Conservation (phyloP, 2,329 filamentous ascomycete genomes). For the Penicillium rolfsii region DNA sequence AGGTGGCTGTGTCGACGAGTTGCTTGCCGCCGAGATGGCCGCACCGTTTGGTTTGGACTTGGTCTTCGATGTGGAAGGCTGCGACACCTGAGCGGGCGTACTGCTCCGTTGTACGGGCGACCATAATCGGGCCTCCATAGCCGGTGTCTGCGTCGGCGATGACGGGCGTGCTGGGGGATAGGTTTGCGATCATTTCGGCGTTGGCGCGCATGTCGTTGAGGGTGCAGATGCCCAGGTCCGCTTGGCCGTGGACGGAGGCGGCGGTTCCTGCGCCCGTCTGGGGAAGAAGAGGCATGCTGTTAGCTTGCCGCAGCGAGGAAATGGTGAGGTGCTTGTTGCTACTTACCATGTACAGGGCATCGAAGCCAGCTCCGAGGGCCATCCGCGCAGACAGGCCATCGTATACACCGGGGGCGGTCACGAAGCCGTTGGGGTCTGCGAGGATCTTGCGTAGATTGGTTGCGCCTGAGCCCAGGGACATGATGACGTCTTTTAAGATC, state of each 20-base stretch:
- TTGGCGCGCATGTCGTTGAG: constrained; percentile 58
- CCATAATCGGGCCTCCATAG: constrained; percentile 56
- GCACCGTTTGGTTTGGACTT: constrained; percentile 52
- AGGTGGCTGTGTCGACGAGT: constrained; percentile 42
- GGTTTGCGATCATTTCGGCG: constrained; percentile 58
- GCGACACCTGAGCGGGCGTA: constrained; percentile 60
- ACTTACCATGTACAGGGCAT: constrained; percentile 56
- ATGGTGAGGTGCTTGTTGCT: neutral
- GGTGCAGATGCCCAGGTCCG: constrained; percentile 56
- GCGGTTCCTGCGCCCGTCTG: constrained; percentile 56
- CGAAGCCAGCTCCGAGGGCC: constrained; percentile 54
- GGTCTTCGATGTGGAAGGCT: constrained; percentile 62
- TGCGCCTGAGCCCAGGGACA: constrained; percentile 34
- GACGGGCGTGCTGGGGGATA: constrained; percentile 53
- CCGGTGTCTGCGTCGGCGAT: constrained; percentile 61
- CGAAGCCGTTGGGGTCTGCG: constrained; percentile 41
- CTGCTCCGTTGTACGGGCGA: constrained; percentile 53
- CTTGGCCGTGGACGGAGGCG: constrained; percentile 53
- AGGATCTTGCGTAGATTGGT: constrained; percentile 40
- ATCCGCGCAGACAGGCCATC: constrained; percentile 56
- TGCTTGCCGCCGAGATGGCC: constrained; percentile 47
- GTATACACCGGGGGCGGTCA: constrained; percentile 55
- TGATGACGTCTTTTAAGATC: constrained; percentile 17
- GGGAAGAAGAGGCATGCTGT: neutral
- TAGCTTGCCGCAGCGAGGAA: neutral